Conservation (phyloP, 1,284 basidiomycete species). For the Fomitopsis palustris region DNA sequence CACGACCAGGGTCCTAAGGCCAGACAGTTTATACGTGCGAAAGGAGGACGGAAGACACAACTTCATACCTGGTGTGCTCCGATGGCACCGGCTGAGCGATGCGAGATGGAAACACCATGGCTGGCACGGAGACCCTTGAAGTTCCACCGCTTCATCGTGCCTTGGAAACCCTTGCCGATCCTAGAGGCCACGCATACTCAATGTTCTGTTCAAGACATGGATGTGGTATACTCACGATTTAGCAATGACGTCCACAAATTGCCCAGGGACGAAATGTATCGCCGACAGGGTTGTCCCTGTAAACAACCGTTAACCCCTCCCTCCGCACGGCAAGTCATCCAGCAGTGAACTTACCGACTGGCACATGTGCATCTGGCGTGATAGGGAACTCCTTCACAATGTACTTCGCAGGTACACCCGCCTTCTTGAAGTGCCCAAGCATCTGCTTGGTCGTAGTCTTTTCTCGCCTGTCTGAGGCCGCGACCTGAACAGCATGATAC, state of each 20-base stretch:
- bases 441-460: slow-evolving; percentile 74
- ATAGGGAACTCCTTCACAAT: slow-evolving; percentile 90
- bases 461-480: slow-evolving; percentile 65
- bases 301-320: slow-evolving; percentile 2
- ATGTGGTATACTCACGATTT: slow-evolving; percentile 69
- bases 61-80: slow-evolving; percentile 85
- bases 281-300: slow-evolving; percentile 87
- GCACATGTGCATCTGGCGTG: slow-evolving; percentile 85
- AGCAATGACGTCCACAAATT: slow-evolving; percentile 92
- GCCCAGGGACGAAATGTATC: slow-evolving; percentile 96
- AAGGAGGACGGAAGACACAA: too few relatives aligned
- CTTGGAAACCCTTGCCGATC: slow-evolving; percentile 96
- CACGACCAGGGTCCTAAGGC: slow-evolving; percentile 83
- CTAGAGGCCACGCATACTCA: slow-evolving; percentile 45
- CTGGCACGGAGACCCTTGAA: slow-evolving; percentile 91
- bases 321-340: neutral
- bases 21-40: neutral
- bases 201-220: neutral
- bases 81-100: slow-evolving; percentile 91
- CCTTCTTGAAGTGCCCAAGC: slow-evolving; percentile 85
- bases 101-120: slow-evolving; percentile 96
- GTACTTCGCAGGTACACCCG: slow-evolving; percentile 82
- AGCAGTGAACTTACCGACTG: slow-evolving; percentile 63
- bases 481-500: slow-evolving; percentile 87
- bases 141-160: slow-evolving; percentile 96